These are phyloP conservation scores for Penicillium coprophilum DNA, from an alignment of 495 filamentous ascomycete genomes.

Conservation along the genomic window DNA sequence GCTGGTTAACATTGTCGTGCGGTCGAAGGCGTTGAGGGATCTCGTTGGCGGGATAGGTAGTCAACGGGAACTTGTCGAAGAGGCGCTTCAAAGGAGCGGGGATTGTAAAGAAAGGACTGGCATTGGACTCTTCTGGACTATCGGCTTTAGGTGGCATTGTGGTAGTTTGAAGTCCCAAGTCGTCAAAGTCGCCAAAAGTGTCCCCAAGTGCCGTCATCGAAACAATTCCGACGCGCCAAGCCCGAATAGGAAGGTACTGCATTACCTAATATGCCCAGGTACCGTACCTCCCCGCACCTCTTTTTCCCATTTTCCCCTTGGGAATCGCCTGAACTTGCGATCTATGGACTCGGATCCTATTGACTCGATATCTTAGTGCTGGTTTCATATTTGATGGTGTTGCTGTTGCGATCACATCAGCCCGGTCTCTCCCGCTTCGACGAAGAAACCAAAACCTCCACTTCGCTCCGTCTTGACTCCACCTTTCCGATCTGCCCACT, in stretches of 20 bases:
- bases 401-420: not conserved
- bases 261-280: conserved; percentile 13
- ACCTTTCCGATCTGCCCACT: conserved; percentile 5
- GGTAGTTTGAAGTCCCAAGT: conserved; percentile 2
- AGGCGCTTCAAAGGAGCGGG: conserved; percentile 75
- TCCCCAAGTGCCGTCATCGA: conserved; percentile 10
- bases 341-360: not conserved
- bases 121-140: conserved; percentile 24
- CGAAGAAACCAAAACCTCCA: conserved; percentile 7
- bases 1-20: conserved; percentile 49
- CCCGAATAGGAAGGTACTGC: conserved; percentile 11
- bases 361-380: not conserved
- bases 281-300: conserved; percentile 10
- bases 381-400: not conserved
- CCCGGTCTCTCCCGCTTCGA: conserved; percentile 15
- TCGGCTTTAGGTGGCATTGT: conserved; percentile 40
- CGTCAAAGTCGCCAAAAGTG: not conserved
- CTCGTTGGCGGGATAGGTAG: conserved; percentile 72
- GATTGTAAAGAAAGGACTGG: conserved; percentile 57
- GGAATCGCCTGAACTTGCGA: not conserved
- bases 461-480: conserved; percentile 12
- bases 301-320: not conserved
- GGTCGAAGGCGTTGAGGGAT: conserved; percentile 65
- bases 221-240: conserved; percentile 8
- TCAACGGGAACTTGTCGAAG: conserved; percentile 80